phyloP scores from a whole-genome alignment of 1,139 yeast species.

The Candida tunisiensis region DNA sequence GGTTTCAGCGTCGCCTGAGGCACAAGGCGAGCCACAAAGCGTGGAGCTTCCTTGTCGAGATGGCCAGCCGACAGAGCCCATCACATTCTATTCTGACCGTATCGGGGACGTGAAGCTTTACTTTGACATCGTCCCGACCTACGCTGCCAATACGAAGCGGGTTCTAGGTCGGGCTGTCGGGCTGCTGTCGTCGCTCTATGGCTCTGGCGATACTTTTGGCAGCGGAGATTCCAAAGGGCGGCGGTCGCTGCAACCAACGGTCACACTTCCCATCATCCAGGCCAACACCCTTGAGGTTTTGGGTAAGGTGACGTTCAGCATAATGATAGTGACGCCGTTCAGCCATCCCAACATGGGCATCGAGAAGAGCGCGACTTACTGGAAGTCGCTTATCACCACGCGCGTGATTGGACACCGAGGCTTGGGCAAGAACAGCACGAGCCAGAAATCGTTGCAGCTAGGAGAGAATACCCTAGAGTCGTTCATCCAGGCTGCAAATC shows the following conservation, averaged over 20 bases:
- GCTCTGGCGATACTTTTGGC: conserved; percentile 32
- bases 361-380: conserved; percentile 64
- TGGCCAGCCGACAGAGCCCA: conserved; percentile 68
- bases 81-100: conserved; percentile 48
- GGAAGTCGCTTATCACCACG: conserved; percentile 82
- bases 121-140: conserved; percentile 90
- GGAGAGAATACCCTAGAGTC: conserved; percentile 96
- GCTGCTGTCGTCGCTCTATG: conserved; percentile 39
- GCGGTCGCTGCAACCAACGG: conserved; percentile 46
- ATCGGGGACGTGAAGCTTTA: conserved; percentile 39
- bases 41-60: conserved; percentile 79
- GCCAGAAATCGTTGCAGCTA: conserved; percentile 64
- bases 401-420: conserved; percentile 97
- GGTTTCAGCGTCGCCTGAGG: conserved; percentile 31
- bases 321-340: conserved; percentile 57
- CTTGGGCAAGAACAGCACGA: conserved; percentile 64
- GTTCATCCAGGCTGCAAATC: conserved; percentile 89
- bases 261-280: conserved; percentile 69
- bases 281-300: conserved; percentile 53
- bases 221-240: conserved; percentile 36
- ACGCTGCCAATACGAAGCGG: conserved; percentile 36
- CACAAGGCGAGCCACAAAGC: conserved; percentile 44
- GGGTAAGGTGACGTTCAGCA: conserved; percentile 67
- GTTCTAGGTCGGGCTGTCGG: conserved; percentile 83
- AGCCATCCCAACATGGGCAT: conserved; percentile 53